Conservation (phyloP, 192 early-diverging fungal species). For the Kappamyces sp. region DNA sequence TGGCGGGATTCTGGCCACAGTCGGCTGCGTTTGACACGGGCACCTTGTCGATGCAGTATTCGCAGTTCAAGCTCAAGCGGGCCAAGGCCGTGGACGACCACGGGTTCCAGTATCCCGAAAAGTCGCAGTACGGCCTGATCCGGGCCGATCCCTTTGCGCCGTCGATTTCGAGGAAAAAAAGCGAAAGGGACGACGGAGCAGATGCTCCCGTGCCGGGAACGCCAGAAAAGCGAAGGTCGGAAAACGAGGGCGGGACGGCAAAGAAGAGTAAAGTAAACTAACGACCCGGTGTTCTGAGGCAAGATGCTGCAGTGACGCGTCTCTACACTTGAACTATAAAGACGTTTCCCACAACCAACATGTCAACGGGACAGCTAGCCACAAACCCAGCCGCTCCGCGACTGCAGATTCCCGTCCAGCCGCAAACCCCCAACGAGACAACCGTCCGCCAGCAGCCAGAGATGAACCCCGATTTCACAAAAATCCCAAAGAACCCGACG, state of each 20-base stretch:
- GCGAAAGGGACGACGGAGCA: background rate
- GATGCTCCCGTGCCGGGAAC: background rate
- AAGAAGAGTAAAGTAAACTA: conserved; percentile 2
- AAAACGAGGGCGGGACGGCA: background rate
- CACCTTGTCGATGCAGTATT: conserved; percentile 9
- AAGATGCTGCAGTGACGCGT: too few species aligned
- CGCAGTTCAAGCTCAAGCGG: conserved; percentile 9
- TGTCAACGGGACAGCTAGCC: too few species aligned
- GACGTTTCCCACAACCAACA: too few species aligned
- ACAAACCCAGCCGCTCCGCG: too few species aligned
- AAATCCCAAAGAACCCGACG: too few species aligned
- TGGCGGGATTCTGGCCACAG: conserved; percentile 13
- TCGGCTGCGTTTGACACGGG: conserved; percentile 5
- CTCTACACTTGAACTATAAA: too few species aligned
- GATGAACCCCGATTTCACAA: too few species aligned
- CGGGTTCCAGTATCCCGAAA: conserved; percentile 14
- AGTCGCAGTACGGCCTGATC: conserved; percentile 1
- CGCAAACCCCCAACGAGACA: too few species aligned
- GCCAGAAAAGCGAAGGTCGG: background rate
- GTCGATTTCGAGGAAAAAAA: background rate
- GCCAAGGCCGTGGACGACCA: background rate
- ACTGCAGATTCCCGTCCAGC: too few species aligned
- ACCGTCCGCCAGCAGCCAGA: too few species aligned
- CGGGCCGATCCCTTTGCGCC: conserved; percentile 10
- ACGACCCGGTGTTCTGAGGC: too few species aligned